Evolutionary conservation across 75 land plant species (phyloP).

Genomic region (Pinus taeda): DNA sequence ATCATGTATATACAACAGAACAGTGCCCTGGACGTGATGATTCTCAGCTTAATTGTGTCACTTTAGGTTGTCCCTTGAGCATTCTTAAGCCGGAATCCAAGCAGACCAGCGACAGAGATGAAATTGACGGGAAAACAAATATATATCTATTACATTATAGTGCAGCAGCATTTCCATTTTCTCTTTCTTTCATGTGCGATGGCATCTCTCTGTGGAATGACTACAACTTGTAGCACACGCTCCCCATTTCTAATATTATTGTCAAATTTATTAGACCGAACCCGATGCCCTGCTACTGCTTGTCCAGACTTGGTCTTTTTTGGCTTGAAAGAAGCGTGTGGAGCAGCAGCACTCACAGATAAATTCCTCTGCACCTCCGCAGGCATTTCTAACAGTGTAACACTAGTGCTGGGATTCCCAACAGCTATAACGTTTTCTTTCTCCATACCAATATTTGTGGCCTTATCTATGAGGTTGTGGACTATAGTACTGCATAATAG

Average conservation of each 20-base stretch:
- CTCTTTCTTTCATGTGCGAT: background rate
- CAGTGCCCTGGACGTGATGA: no score
- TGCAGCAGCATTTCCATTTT: background rate
- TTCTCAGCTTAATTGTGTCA: no score
- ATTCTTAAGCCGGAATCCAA: no score
- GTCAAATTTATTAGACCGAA: background rate
- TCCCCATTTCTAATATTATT: background rate
- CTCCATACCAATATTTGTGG: background rate
- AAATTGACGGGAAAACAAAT: no score
- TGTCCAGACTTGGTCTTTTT: background rate
- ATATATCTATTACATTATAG: background rate
- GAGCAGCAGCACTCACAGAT: background rate
- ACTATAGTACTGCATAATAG: background rate
- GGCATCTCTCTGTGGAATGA: background rate
- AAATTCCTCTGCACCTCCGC: background rate
- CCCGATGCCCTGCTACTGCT: background rate
- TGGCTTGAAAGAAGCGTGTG: background rate
- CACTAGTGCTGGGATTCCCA: background rate
- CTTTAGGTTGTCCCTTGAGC: no score
- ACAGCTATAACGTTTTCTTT: background rate
- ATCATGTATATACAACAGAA: no score
- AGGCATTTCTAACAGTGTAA: background rate
- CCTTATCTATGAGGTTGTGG: background rate
- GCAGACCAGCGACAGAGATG: no score
- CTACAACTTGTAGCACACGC: slow-evolving; percentile 2